Evolutionary conservation across 116 monocot genomes (phyloP).

Genomic region (Cymodocea nodosa): DNA sequence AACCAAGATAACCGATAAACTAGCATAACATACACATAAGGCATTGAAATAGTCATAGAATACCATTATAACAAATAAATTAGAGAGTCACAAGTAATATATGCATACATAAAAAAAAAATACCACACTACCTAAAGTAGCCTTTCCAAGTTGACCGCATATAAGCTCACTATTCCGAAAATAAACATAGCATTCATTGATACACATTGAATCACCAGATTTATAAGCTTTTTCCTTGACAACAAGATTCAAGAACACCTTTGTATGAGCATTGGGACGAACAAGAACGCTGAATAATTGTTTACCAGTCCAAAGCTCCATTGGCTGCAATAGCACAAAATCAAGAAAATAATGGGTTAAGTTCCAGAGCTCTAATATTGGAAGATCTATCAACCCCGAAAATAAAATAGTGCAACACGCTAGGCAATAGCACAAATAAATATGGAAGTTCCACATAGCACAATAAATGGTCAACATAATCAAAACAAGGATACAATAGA

Average conservation of each 20-base stretch:
- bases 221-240: constrained; percentile 59
- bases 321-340: constrained; percentile 36
- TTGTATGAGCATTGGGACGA: constrained; percentile 71
- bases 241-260: constrained; percentile 69
- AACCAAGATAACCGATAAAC: no score
- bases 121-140: constrained; percentile 60
- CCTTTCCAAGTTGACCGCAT: constrained; percentile 83
- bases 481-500: no score
- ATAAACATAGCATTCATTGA: constrained; percentile 74
- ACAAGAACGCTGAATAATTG: constrained; percentile 88
- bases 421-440: no score
- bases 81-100: background rate
- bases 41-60: no score
- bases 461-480: no score
- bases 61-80: background rate
- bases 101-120: background rate
- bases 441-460: no score
- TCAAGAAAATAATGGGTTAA: background rate
- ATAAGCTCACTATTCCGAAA: constrained; percentile 94
- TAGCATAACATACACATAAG: no score
- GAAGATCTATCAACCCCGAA: no score
- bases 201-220: constrained; percentile 63
- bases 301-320: constrained; percentile 99
- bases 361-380: no score
- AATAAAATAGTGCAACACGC: no score